Evolutionary conservation across 1,284 basidiomycete genomes (phyloP).

Genomic region (Cryptococcus neoformans): DNA sequence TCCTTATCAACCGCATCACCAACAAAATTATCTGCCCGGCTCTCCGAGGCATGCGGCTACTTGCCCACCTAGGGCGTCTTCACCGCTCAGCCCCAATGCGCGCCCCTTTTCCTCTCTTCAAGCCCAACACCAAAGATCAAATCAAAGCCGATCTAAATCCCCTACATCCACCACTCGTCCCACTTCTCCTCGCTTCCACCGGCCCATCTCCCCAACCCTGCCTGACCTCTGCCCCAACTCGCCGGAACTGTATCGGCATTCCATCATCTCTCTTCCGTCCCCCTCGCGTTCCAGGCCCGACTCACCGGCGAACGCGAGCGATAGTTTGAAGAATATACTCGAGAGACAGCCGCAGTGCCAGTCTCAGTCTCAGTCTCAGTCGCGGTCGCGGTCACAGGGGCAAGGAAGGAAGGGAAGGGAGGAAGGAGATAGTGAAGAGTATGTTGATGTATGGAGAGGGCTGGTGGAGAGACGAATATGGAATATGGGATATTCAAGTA

Average conservation of each 20-base stretch:
- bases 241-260: not conserved
- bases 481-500: not conserved
- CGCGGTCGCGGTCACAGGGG: not conserved
- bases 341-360: not conserved
- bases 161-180: not conserved
- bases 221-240: not conserved
- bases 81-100: not conserved
- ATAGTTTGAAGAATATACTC: not conserved
- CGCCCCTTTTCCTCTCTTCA: not conserved
- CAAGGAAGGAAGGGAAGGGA: not conserved
- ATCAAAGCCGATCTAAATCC: not conserved
- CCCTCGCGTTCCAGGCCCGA: not conserved
- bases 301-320: not conserved
- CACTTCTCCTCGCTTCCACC: not conserved
- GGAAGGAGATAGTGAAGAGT: not conserved
- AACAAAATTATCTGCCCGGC: too few relatives aligned
- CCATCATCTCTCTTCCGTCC: not conserved
- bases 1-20: not conserved
- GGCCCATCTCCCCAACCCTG: not conserved
- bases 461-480: not conserved
- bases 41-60: conserved; percentile 25
- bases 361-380: not conserved
- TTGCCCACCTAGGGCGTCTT: not conserved
- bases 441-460: not conserved
- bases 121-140: not conserved